A percentile compares a stretch with the other conserved stretches of the same genome.
Conservation (phyloP, 2,329 filamentous ascomycete species). For the Phialocephala sp. region DNA sequence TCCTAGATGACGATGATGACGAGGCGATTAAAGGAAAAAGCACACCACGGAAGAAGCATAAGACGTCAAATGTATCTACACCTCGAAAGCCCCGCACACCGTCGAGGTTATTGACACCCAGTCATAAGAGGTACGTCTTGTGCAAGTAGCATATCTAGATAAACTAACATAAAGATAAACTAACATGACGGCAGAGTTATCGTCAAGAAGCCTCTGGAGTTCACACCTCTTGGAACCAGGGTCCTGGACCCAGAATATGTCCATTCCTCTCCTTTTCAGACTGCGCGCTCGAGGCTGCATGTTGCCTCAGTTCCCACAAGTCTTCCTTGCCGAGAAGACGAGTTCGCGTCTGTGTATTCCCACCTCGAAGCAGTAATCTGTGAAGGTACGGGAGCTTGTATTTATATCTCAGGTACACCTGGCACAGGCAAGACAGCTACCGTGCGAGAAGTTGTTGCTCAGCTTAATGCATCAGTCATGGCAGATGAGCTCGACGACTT, state of each 20-base stretch:
- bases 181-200: conserved; percentile 55
- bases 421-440: conserved; percentile 98
- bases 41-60: conserved; percentile 64
- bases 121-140: conserved; percentile 59
- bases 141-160: neutral
- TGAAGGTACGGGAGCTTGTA: conserved; percentile 92
- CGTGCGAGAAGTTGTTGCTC: conserved; percentile 90
- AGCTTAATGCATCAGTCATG: conserved; percentile 84
- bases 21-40: conserved; percentile 32
- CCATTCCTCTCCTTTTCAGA: conserved; percentile 86
- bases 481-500: conserved; percentile 96
- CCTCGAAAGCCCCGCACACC: conserved; percentile 47
- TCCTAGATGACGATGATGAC: conserved; percentile 37
- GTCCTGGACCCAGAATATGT: conserved; percentile 77
- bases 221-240: conserved; percentile 92
- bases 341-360: conserved; percentile 91
- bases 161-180: conserved; percentile 13
- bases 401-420: conserved; percentile 98
- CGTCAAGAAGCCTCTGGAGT: conserved; percentile 88
- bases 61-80: conserved; percentile 48
- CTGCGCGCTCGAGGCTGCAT: conserved; percentile 86
- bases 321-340: conserved; percentile 87
- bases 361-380: conserved; percentile 94
- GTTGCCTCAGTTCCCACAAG: conserved; percentile 91
- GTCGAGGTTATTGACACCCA: conserved; percentile 59